Base-by-base conservation (phyloP, 805 yeast genomes). In the Saccharomycopsis guyanensis region DNA sequence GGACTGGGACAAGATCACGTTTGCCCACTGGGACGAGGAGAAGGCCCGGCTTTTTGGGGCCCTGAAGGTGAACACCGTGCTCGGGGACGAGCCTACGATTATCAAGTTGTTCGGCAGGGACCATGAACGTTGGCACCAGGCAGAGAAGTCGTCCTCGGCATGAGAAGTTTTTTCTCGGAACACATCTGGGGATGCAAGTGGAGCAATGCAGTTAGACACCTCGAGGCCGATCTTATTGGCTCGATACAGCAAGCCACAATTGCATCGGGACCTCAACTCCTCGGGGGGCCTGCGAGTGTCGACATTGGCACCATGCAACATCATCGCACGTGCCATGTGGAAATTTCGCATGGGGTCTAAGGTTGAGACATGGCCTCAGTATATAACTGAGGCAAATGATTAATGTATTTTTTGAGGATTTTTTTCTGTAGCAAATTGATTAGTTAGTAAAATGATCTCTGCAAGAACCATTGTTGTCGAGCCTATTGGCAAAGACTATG, bases 1-100 rank as follows among this genome's bases (percentile, higher is more conserved):
- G 27, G 56, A 56, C 4, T 62, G 66, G 66, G 64, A 62, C 16
- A 55, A 56, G 40, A 61, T 61, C 40, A 53, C 52, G n/a, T 61
- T 60, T 48, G 53, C 53, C 16, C 56, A 59, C 22, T 62, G 66
- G 66, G 54, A 56, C 10, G 52, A 54, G 15, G 52, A 62, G 23
- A 55, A 49, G 29, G 63, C 65, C 12, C 52, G 54, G 39, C 48
- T 62, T 4, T 38, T 44, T 38, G 45, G 49, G 18, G 15, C 36
- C 29, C 22, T 33, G 22, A 31, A 33, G 16, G 22, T 19, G 12
- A 42, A 46, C 15, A 16, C 27, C 23, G 27, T 20, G 5, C 25
- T 24, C 15, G 43, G 42, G n/a, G 44, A 35, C 15, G 36, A 33
- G 42, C 34, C 42, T 27, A 29, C 33, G 19, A 20, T 44, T 22